Percentiles rank a stretch among this genome's conserved stretches.
These are phyloP conservation scores for Zymoseptoria crescenta DNA, from an alignment of 2,329 filamentous ascomycete species.

Conservation along the genomic window DNA sequence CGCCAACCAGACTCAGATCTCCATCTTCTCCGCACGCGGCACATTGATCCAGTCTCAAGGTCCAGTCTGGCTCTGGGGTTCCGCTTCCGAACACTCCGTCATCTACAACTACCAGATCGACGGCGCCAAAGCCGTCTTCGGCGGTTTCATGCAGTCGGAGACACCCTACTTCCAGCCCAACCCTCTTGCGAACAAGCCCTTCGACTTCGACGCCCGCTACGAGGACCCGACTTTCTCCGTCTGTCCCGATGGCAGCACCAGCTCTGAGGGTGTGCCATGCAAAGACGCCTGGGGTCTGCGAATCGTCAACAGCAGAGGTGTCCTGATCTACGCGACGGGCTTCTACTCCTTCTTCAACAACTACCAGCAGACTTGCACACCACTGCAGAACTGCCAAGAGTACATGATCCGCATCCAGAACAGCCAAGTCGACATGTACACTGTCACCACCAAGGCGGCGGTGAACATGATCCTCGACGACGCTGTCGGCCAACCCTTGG, in stretches of 20 bases:
- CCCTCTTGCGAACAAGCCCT: slow-evolving; percentile 49
- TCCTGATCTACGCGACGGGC: slow-evolving; percentile 43
- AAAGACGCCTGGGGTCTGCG: slow-evolving; percentile 42
- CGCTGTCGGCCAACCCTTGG: slow-evolving; percentile 27
- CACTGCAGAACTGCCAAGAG: slow-evolving; percentile 43
- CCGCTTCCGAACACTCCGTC: slow-evolving; percentile 46
- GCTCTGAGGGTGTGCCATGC: slow-evolving; percentile 18
- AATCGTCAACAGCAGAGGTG: slow-evolving; percentile 29
- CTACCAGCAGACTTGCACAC: slow-evolving; percentile 46
- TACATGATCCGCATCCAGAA: slow-evolving; percentile 41
- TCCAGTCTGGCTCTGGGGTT: slow-evolving; percentile 48
- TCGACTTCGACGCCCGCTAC: slow-evolving; percentile 39
- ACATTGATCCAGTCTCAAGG: slow-evolving; percentile 36
- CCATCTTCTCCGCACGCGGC: slow-evolving; percentile 41
- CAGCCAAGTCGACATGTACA: slow-evolving; percentile 40
- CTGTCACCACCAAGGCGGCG: slow-evolving; percentile 41
- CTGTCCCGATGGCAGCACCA: slow-evolving; percentile 20
- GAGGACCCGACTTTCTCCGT: slow-evolving; percentile 37
- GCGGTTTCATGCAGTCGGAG: slow-evolving; percentile 47
- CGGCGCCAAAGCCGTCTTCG: slow-evolving; percentile 43
- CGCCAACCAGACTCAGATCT: slow-evolving; percentile 30
- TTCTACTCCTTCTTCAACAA: slow-evolving; percentile 55
- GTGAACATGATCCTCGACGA: slow-evolving; percentile 43
- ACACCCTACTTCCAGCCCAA: slow-evolving; percentile 48
- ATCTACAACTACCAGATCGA: slow-evolving; percentile 49